phyloP scores from a whole-genome alignment of 768 basidiomycete genomes.

The Lactarius vividus region DNA sequence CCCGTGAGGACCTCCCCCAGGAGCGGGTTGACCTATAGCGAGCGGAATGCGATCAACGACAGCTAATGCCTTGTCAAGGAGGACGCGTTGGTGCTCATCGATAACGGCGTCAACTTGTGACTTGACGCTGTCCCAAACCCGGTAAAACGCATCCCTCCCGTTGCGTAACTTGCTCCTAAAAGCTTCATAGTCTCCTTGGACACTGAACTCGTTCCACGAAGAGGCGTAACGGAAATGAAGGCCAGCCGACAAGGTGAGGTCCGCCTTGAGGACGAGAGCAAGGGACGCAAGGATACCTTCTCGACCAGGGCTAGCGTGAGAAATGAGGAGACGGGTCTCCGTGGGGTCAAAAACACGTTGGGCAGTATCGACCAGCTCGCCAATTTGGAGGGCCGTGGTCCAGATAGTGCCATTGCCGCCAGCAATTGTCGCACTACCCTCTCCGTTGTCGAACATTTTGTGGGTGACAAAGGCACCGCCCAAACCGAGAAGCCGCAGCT shows the following conservation, averaged over 20 bases:
- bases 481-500: conserved; percentile 90
- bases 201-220: conserved; percentile 95
- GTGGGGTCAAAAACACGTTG: conserved; percentile 89
- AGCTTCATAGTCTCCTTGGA: conserved; percentile 84
- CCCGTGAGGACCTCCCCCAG: conserved; percentile 42
- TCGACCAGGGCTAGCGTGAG: conserved; percentile 88
- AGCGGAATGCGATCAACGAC: conserved; percentile 81
- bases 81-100: conserved; percentile 83
- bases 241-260: conserved; percentile 90
- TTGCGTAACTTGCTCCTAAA: conserved; percentile 76
- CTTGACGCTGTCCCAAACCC: conserved; percentile 95
- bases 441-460: conserved; percentile 93
- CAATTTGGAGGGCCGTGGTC: conserved; percentile 96
- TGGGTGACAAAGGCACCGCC: conserved; percentile 94
- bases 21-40: conserved; percentile 43
- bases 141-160: conserved; percentile 81
- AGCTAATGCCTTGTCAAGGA: conserved; percentile 85
- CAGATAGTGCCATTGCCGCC: conserved; percentile 99
- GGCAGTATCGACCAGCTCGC: conserved; percentile 96
- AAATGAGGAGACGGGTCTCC: conserved; percentile 91
- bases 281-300: conserved; percentile 93
- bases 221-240: conserved; percentile 97
- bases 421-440: conserved; percentile 94
- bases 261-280: conserved; percentile 86
- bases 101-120: conserved; percentile 87